Evolutionary conservation across 2,329 filamentous ascomycete species (phyloP), one percentile per base, ranked within the genome.

Genomic region (Phoma herbarum): DNA sequence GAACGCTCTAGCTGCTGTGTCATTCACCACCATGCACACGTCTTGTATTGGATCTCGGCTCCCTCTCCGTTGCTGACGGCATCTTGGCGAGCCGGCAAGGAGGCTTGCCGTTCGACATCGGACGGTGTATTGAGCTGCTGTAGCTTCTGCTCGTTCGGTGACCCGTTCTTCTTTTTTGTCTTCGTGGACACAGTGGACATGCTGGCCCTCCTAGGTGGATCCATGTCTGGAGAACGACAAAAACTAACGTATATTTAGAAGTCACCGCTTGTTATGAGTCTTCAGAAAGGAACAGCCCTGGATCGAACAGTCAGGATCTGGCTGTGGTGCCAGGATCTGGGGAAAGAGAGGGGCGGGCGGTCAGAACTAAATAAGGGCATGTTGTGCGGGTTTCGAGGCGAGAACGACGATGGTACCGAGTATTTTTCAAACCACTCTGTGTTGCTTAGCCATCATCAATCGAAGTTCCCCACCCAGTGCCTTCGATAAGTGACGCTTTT

Each of bases 41-140:
- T 81, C 63, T 81, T 81, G 68, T 84, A 85, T 60, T 85, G 80
- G 54, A 84, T 78, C 55, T 81, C 79, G 5, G 71, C 72, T 3
- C 67, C 69, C 23, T 67, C 68, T 63, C 75, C 73, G 33, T 72
- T 65, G 16, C 69, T 69, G 37, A 72, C 75, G 28, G 55, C 56
- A 45, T 64, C 61, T 14, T 62, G 47, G n/a, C 53, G 46, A 12
- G 9, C 14, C 12, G 28, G 18, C 18, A 37, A 18, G 5, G 35
- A 37, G 23, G 25, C 28, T 39, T 66, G 67, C 45, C 41, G 52
- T 55, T 70, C 68, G 9, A 56, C 18, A 11, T 70, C 63, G 20
- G 59, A 55, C 16, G 14, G 18, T 8, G 37, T 37, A n/a, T 18
- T 29, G 23, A 52, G 1, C 8, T 33, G 52, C 18, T 52, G 47